A percentile compares a stretch with the other conserved stretches of the same genome.
phyloP scores from a whole-genome alignment of 1,284 basidiomycete genomes.

The Cerrena zonata region DNA sequence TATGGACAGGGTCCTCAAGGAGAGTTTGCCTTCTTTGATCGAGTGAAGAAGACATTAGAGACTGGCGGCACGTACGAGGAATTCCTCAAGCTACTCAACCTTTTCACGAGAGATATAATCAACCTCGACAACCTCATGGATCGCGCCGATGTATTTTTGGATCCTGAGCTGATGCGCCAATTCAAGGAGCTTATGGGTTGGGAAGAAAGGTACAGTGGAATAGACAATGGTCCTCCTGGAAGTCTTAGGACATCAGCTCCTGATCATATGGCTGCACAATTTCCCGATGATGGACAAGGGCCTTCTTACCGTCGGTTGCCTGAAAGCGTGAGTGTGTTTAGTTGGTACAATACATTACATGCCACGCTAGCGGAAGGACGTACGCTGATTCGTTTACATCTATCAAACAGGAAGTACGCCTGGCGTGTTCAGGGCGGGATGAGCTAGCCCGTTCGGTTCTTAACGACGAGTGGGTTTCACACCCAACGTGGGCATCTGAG shows the following conservation, averaged over 20 bases:
- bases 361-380: too few species aligned
- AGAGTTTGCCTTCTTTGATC: constrained; percentile 91
- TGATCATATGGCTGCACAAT: constrained; percentile 62
- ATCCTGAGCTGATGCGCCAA: constrained; percentile 75
- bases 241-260: constrained; percentile 66
- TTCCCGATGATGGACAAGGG: constrained; percentile 69
- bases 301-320: constrained; percentile 92
- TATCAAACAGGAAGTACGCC: constrained; percentile 66
- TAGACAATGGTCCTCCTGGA: constrained; percentile 72
- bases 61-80: constrained; percentile 74
- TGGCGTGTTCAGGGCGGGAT: constrained; percentile 92
- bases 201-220: constrained; percentile 61
- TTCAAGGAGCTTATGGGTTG: constrained; percentile 87
- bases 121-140: constrained; percentile 81
- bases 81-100: constrained; percentile 76
- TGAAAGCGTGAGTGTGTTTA: constrained; percentile 65
- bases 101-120: constrained; percentile 85
- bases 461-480: constrained; percentile 94
- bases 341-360: background rate
- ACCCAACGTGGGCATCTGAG: constrained; percentile 97
- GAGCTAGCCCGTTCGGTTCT: constrained; percentile 94
- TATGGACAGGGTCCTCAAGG: constrained; percentile 65
- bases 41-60: constrained; percentile 76
- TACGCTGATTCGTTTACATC: background rate
- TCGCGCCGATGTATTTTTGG: constrained; percentile 75